Evolutionary conservation across 306 rosid genomes (phyloP).

Genomic region (Trifolium subterraneum): DNA sequence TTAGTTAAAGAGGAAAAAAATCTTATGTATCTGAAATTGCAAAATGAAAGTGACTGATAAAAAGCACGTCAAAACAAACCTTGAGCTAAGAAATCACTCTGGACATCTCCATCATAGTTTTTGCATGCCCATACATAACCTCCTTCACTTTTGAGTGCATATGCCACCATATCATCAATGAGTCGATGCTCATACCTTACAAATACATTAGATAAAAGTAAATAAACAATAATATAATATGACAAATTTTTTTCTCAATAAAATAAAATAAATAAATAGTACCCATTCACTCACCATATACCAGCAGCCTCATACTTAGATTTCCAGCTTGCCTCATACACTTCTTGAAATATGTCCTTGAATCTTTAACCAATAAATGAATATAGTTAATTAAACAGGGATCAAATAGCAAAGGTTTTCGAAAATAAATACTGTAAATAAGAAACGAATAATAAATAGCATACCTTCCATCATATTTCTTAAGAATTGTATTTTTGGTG

Average conservation of each 20-base stretch:
- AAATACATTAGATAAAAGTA: conserved; percentile 42
- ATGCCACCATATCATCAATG: conserved; percentile 99
- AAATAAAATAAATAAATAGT: not conserved
- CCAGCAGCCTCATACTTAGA: conserved; percentile 93
- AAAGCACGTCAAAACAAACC: conserved; percentile 56
- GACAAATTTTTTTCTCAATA: not conserved
- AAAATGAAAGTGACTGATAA: conserved; percentile 19
- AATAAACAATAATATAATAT: conserved; percentile 12
- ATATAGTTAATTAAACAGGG: conserved; percentile 23
- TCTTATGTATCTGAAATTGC: conserved; percentile 17
- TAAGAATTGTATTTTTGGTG: conserved; percentile 95
- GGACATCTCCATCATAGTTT: conserved; percentile 99
- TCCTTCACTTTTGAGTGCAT: conserved; percentile 97
- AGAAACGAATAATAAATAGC: conserved; percentile 32
- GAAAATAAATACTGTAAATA: conserved; percentile 22
- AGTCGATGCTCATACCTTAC: conserved; percentile 98
- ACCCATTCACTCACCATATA: conserved; percentile 71
- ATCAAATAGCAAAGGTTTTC: conserved; percentile 1
- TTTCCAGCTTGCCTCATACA: conserved; percentile 90
- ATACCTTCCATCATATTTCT: conserved; percentile 99
- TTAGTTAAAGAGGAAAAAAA: conserved; percentile 33
- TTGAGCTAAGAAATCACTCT: conserved; percentile 98
- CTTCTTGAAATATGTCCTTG: conserved; percentile 99
- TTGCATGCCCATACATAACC: conserved; percentile 99
- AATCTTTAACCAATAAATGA: conserved; percentile 64